phyloP scores from a whole-genome alignment of 208 protist species.

The Leishmania guyanensis region DNA sequence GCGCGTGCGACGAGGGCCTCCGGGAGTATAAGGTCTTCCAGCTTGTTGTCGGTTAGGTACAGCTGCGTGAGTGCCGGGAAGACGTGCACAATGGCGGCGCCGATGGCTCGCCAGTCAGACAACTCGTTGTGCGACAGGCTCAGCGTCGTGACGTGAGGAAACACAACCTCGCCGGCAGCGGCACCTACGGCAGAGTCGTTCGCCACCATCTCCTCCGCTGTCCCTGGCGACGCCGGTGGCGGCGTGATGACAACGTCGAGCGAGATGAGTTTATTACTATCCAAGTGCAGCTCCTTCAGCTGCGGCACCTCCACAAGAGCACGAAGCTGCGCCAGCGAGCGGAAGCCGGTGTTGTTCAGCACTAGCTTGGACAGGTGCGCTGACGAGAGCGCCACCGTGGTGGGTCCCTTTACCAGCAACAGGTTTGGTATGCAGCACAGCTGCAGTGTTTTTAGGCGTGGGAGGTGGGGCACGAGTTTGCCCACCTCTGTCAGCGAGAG shows the following conservation, averaged over 20 bases:
- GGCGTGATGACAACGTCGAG: conserved; percentile 31
- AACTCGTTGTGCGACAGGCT: conserved; percentile 82
- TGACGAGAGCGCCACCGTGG: conserved; percentile 31
- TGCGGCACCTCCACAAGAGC: conserved; percentile 49
- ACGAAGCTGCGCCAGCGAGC: conserved; percentile 54
- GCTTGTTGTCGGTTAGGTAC: conserved; percentile 71
- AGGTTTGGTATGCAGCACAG: conserved; percentile 63
- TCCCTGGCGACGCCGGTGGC: not conserved
- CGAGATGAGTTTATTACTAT: conserved; percentile 57
- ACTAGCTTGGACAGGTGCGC: conserved; percentile 67
- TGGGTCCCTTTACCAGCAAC: conserved; percentile 9
- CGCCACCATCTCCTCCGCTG: not conserved
- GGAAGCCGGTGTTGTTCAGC: conserved; percentile 76
- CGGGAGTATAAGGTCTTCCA: conserved; percentile 49
- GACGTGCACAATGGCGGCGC: conserved; percentile 32
- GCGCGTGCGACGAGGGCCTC: conserved; percentile 19
- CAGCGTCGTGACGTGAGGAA: conserved; percentile 66
- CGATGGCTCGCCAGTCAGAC: conserved; percentile 59
- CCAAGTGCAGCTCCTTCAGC: conserved; percentile 82
- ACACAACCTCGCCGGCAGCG: conserved; percentile 18
- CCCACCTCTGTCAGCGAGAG: conserved; percentile 63
- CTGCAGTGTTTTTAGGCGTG: conserved; percentile 62
- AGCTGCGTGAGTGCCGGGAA: conserved; percentile 71
- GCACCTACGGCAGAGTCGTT: not conserved
- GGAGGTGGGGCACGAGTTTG: conserved; percentile 58